Base-by-base conservation (phyloP, 2,329 filamentous ascomycete genomes). In the Colletotrichum sp. region DNA sequence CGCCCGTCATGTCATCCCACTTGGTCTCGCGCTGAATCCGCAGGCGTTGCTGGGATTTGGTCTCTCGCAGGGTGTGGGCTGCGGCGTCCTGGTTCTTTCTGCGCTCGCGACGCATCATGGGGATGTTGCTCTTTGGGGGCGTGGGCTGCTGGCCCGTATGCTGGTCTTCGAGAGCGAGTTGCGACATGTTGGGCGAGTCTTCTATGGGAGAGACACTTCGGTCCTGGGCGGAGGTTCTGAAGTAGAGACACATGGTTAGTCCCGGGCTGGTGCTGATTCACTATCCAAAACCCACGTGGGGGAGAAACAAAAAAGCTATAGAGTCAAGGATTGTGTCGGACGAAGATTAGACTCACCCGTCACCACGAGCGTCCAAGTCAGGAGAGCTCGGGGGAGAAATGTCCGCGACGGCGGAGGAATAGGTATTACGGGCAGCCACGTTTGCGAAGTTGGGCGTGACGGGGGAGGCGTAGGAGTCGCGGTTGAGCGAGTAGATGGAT, bases 1-100 rank as follows among this genome's bases (percentile, higher is more conserved):
- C 93, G 10, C 92, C 93, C 5, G 93, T 93, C 81, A 90, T 91
- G 64, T 90, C 90, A 83, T 95, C 92, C 92, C 92, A 94, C 78
- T 87, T 86, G 26, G 88, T 88, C 76, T 89, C 87, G 34, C 68
- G 77, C n/a, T 70, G 78, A 77, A 82, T 59, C 18, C 77, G 76
- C 44, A 85, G 78, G 24, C 81, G 84, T 28, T 88, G 85, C 28
- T 81, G 81, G 18, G 84, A 85, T 68, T 84, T 85, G 5, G 85
- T 79, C 73, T 86, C 85, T 69, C 86, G 86, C 18, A 88, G 78
- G 3, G 80, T 79, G 55, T 64, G 66, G 21, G 82, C 81, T 15
- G 84, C 84, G 2, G 83, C 84, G 8, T 88, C 85, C 26, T 86
- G 86, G 71, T 86, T 85, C 79, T 87, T 86, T 34, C 87, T 85